phyloP scores from a whole-genome alignment of 768 basidiomycete species.

The Inosperma sp. region DNA sequence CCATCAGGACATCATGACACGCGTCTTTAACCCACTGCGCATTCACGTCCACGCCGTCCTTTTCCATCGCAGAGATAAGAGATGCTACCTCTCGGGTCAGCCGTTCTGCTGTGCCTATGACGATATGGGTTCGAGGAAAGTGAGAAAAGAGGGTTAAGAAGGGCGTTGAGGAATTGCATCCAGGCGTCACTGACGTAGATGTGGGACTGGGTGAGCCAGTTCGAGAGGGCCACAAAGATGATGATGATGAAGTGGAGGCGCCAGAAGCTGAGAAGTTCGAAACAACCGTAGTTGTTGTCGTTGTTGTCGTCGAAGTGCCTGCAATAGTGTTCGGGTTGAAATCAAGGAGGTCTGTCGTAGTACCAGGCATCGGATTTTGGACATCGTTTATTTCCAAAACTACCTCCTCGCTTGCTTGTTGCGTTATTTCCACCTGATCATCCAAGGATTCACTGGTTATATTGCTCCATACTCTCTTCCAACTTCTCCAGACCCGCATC shows the following conservation, averaged over 20 bases:
- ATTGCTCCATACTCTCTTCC: too few species aligned
- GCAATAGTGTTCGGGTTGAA: too few species aligned
- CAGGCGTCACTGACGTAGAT: background rate
- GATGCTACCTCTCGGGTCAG: constrained; percentile 44
- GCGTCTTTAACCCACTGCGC: constrained; percentile 36
- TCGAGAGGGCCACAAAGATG: background rate
- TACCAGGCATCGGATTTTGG: too few species aligned
- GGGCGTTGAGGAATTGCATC: constrained; percentile 19
- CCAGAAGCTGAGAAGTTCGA: too few species aligned
- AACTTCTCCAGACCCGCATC: too few species aligned
- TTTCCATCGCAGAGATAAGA: constrained; percentile 36
- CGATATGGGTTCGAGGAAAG: constrained; percentile 43
- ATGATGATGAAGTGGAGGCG: background rate
- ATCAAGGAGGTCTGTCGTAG: too few species aligned
- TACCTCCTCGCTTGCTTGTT: too few species aligned
- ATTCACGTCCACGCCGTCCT: constrained; percentile 34
- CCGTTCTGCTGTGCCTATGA: constrained; percentile 49
- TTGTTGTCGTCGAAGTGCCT: too few species aligned
- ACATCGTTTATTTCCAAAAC: too few species aligned
- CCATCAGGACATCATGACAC: constrained; percentile 44
- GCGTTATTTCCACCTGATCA: too few species aligned
- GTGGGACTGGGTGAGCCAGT: background rate
- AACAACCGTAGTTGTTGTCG: too few species aligned
- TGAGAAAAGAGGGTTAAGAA: constrained; percentile 41
- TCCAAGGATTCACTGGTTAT: too few species aligned